Evolutionary conservation across 805 yeast species (phyloP).

Genomic region (Metschnikowia noctiluminum): DNA sequence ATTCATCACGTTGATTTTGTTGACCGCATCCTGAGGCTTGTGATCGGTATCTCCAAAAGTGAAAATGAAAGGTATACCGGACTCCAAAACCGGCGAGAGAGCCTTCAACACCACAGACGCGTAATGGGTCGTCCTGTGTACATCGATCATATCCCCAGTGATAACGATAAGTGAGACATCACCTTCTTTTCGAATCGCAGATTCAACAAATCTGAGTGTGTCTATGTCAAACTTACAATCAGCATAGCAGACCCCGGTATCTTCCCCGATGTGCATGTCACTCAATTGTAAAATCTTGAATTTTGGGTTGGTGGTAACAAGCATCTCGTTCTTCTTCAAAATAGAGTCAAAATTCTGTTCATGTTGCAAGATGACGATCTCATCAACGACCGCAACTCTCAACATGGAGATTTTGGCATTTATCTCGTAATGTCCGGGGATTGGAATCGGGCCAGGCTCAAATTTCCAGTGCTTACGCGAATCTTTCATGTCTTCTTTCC

Average conservation of each 20-base stretch:
- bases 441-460: conserved; percentile 15
- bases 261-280: conserved; percentile 39
- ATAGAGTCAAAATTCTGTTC: conserved; percentile 15
- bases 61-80: conserved; percentile 30
- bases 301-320: conserved; percentile 17
- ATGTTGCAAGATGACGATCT: conserved; percentile 9
- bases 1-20: conserved; percentile 20
- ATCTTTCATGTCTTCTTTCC: conserved; percentile 29
- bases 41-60: conserved; percentile 40
- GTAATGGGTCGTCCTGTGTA: conserved; percentile 23
- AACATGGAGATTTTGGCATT: conserved; percentile 23
- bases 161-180: conserved; percentile 36
- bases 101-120: conserved; percentile 31
- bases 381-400: conserved; percentile 17
- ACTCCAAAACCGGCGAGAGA: conserved; percentile 31
- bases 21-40: conserved; percentile 4
- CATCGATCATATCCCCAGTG: conserved; percentile 40
- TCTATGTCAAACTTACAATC: conserved; percentile 26
- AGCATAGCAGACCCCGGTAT: conserved; percentile 22
- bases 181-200: conserved; percentile 24
- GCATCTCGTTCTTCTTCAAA: conserved; percentile 16
- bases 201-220: conserved; percentile 30
- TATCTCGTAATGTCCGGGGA: conserved; percentile 15
- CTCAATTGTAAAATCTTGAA: conserved; percentile 37
- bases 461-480: conserved; percentile 25